These are phyloP conservation scores for Endothia cerciana DNA, from an alignment of 2,329 filamentous ascomycete genomes.

Conservation along the genomic window DNA sequence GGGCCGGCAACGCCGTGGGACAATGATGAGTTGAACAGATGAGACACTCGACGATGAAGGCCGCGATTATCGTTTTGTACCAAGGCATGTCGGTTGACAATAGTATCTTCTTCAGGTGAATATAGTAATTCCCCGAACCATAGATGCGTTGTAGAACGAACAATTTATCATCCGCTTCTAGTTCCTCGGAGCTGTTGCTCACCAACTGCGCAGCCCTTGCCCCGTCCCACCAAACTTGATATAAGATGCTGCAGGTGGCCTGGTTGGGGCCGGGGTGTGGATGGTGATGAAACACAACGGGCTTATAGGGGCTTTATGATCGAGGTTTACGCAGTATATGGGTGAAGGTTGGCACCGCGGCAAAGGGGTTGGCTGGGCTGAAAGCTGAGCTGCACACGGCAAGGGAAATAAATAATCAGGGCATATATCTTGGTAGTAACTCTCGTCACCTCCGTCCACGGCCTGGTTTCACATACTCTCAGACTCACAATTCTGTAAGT, in stretches of 20 bases:
- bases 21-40: background rate
- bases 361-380: no score
- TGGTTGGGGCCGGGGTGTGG: background rate
- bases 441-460: background rate
- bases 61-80: background rate
- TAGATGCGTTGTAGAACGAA: background rate
- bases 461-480: background rate
- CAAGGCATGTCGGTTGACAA: fast-evolving
- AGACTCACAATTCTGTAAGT: no score
- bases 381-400: no score
- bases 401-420: no score
- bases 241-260: background rate
- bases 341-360: no score
- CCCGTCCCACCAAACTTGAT: background rate
- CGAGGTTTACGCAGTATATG: no score
- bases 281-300: background rate
- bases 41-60: background rate
- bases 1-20: background rate
- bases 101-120: background rate
- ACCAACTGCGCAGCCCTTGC: background rate
- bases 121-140: background rate
- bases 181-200: background rate
- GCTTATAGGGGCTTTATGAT: no score
- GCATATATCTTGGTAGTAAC: no score
- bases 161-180: background rate